Evolutionary conservation across 2,329 filamentous ascomycete genomes (phyloP), one percentile per base, ranked within the genome.

Genomic region (Hypoxylon sp.): DNA sequence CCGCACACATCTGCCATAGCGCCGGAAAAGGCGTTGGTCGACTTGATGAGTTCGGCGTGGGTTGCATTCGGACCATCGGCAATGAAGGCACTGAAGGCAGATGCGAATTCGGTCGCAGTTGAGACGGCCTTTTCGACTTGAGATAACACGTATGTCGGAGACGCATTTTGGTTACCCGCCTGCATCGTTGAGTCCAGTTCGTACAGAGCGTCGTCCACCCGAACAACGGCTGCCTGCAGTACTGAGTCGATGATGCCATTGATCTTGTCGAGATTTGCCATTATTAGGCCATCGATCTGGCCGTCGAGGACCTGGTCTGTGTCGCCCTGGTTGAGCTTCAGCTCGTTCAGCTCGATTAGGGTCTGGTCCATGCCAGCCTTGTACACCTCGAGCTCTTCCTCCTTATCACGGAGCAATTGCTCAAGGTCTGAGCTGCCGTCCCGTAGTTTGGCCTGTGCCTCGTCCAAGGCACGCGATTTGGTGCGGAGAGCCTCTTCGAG

Each of bases 171-270:
- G 78, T 99, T 99, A 75, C 95, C 95, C 35, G 94, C 95, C 74
- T 98, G 94, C 92, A 98, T 98, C 17, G 90, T 90, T 17, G 95
- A 98, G 75, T 99, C 95, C 38, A 99, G 82, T 75, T 99, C 95
- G 77, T 99, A 99, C 29, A 99, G 81, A 38, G 95, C 92, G 75
- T 99, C 95, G 69, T 99, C 95, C 11, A 99, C 93, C 40, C 95
- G 89, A 69, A 95, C 88, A 18, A 98, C 92, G 66, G 93, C 95
- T 45, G 91, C 89, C 73, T 98, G 93, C 33, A 99, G 81, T 3
- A 99, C 95, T 0, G 94, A 97, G 74, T 99, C 95, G 67, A 99
- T 96, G 49, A 99, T 94, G 68, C 96, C 92, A 78, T 96, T 95
- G 74, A 99, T 94, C 81, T 97, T 97, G 72, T 89, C 86, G 45